phyloP scores from a whole-genome alignment of 1,139 yeast genomes.

The Yamadazyma songkhlaensis region DNA sequence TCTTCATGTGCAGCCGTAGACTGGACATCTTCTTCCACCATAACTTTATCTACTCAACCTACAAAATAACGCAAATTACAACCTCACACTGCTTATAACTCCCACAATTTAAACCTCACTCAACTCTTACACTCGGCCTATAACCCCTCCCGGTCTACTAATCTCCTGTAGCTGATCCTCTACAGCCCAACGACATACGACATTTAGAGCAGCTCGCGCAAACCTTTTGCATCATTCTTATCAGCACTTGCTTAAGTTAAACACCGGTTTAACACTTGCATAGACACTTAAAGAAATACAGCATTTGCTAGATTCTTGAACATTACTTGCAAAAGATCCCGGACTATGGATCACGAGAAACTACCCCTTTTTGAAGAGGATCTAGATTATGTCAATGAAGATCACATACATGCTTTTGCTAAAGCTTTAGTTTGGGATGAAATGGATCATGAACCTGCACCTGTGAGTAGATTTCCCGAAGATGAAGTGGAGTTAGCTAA shows the following conservation, averaged over 20 bases:
- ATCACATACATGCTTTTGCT: constrained; percentile 40
- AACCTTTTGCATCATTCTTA: neutral
- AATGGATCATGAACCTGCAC: constrained; percentile 14
- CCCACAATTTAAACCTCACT: too few species aligned
- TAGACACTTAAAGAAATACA: too few species aligned
- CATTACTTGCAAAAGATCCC: neutral
- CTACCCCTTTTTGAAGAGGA: constrained; percentile 4
- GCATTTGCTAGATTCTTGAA: neutral
- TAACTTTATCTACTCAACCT: too few species aligned
- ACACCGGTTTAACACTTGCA: too few species aligned
- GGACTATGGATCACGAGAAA: neutral
- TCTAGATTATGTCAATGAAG: constrained; percentile 31
- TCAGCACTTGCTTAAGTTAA: neutral
- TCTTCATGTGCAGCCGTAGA: too few species aligned
- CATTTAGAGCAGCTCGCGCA: neutral
- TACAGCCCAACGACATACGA: too few species aligned
- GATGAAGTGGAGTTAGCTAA: constrained; percentile 2
- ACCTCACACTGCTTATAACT: too few species aligned
- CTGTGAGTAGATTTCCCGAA: constrained; percentile 5
- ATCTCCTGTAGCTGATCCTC: too few species aligned
- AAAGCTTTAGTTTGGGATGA: constrained; percentile 42
- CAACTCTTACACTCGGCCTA: too few species aligned
- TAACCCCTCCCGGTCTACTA: too few species aligned
- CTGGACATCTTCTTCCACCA: too few species aligned
- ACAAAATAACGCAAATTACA: too few species aligned